Base-by-base conservation (phyloP, 2,329 filamentous ascomycete species). In the Colletotrichum cereale region DNA sequence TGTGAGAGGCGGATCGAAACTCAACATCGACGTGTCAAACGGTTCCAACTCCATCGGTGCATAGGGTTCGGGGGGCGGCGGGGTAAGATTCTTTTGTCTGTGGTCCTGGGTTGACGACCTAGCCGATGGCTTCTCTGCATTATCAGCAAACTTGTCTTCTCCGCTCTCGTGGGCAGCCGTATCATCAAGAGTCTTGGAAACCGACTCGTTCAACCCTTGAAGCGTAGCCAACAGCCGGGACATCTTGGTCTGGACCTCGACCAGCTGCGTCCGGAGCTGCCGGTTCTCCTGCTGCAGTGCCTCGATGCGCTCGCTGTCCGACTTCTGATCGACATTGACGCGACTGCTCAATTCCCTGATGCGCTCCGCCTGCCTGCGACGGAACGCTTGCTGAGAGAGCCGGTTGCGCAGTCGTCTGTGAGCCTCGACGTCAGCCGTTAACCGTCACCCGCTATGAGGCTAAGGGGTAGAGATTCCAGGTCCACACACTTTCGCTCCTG, bases 361-460 rank as follows among this genome's bases (percentile, higher is more conserved):
- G 14, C 75, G 75, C 62, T 79, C 77, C 2, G 75, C 77, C 44
- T 78, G 77, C 24, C 78, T 71, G 1, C 78, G 78, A 1, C 78
- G 78, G 58, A 80, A 80, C 0, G 78, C 78, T n/a, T 76, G 74
- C 29, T 80, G 78, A 0, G 78, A 79, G 1, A 79, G 73, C 16
- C 78, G 78, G 53, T 80, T 80, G n/a, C 78, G 78, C 31, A 78
- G 71, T 64, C 78, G 79, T 65, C 78, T 80, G n/a, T 5, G 11
- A n/a, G 14, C 40, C 18, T 18, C 29, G 2, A 18, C 31, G 44
- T 38, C 8, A 62, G 29, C 44, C 29, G 44, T 38, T 5, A 62
- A n/a, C 44, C 29, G 16, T 21, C 21, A 14, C 24, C 36, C 42
- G 42, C 34, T 12, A 24, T n/a, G 26, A 21, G 38, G 26, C 16